These are phyloP conservation scores for Pyricularia sp. DNA, from an alignment of 2,329 filamentous ascomycete genomes.

Conservation along the genomic window DNA sequence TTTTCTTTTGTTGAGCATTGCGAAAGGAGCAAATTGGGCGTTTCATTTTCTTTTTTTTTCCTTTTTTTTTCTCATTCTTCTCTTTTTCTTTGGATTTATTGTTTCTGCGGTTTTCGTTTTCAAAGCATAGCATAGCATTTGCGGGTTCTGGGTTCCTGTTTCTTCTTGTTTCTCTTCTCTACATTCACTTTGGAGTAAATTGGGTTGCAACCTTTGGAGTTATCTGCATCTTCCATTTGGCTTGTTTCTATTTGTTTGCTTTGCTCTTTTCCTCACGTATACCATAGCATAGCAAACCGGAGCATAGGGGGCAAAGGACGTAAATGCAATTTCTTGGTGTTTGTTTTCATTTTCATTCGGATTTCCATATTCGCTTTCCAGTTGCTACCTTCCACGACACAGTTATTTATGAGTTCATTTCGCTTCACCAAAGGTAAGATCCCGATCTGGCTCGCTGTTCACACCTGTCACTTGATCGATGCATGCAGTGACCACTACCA, in stretches of 20 bases:
- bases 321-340: neutral
- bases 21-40: neutral
- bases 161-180: slow-evolving; percentile 1
- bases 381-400: neutral
- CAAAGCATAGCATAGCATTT: slow-evolving; percentile 1
- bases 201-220: neutral
- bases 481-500: neutral
- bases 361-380: neutral
- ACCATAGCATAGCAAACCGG: slow-evolving; percentile 1
- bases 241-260: neutral
- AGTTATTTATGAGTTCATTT: neutral
- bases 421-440: neutral
- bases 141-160: neutral
- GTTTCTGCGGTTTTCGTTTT: neutral
- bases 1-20: neutral
- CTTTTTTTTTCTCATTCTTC: too few species aligned
- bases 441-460: neutral
- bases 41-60: neutral
- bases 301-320: neutral
- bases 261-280: neutral
- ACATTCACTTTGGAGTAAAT: neutral
- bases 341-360: neutral
- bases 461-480: neutral
- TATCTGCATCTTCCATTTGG: neutral
- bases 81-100: neutral